Percentiles rank a stretch among this genome's conserved stretches.
Evolutionary conservation across 306 rosid species (phyloP).

Genomic region (Glycine tomentella): DNA sequence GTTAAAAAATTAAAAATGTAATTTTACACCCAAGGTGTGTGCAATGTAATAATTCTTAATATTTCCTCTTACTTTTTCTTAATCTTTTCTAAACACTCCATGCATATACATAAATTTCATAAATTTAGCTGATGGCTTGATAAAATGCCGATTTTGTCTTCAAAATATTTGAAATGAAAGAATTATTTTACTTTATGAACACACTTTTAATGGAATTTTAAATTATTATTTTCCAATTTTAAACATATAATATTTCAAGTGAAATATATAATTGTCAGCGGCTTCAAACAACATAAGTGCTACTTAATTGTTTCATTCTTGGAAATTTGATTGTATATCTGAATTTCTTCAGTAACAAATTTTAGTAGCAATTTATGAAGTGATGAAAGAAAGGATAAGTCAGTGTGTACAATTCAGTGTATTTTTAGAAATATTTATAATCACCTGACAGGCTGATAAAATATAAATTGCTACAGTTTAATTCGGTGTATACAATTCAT

Average conservation of each 20-base stretch:
- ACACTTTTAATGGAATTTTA: background rate
- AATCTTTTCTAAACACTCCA: too few relatives aligned
- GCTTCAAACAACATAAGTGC: background rate
- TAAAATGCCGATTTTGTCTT: too few relatives aligned
- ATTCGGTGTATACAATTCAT: too few relatives aligned
- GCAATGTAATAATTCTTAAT: too few relatives aligned
- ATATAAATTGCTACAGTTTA: too few relatives aligned
- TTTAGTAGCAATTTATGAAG: background rate
- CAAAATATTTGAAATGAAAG: background rate
- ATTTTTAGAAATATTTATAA: background rate
- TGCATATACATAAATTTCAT: too few relatives aligned
- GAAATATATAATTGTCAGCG: background rate
- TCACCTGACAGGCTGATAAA: background rate
- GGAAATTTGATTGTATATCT: background rate
- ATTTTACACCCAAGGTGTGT: too few relatives aligned
- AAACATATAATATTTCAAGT: background rate
- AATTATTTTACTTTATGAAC: background rate
- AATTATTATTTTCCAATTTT: background rate
- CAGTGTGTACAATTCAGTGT: background rate
- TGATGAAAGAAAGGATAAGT: background rate
- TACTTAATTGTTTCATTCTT: background rate
- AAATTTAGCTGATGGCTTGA: too few relatives aligned
- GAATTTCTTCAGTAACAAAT: background rate
- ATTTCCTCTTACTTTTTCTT: too few relatives aligned
- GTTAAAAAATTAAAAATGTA: too few relatives aligned